These are phyloP conservation scores for Chaetoscypha palmicola DNA, from an alignment of 2,329 filamentous ascomycete genomes.

Conservation along the genomic window DNA sequence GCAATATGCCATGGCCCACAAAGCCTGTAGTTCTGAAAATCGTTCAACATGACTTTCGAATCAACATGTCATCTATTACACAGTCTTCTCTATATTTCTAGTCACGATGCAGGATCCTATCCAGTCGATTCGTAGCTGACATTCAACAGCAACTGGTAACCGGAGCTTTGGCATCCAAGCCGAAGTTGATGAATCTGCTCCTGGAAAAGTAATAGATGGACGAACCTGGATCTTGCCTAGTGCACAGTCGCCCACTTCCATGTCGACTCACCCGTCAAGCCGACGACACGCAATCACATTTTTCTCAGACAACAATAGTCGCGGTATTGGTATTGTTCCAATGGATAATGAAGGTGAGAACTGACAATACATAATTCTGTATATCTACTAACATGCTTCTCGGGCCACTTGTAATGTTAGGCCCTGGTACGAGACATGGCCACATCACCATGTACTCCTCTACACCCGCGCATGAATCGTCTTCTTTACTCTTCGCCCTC, in stretches of 20 bases:
- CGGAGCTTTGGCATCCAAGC: neutral
- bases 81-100: no score
- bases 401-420: slow-evolving; percentile 1
- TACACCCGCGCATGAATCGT: slow-evolving; percentile 35
- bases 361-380: neutral
- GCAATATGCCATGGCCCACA: no score
- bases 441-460: slow-evolving; percentile 33
- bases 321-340: neutral
- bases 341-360: neutral
- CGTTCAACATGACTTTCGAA: no score
- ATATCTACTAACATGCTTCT: neutral
- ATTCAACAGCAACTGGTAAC: neutral
- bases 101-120: no score
- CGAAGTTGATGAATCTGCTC: neutral
- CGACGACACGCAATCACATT: neutral
- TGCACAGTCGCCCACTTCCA: neutral
- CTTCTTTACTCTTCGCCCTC: slow-evolving; percentile 38
- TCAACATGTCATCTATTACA: no score
- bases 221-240: neutral
- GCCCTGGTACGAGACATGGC: slow-evolving; percentile 16
- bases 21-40: no score
- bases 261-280: slow-evolving; percentile 4
- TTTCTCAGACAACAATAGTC: neutral
- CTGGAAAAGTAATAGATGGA: neutral
- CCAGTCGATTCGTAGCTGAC: no score